These are phyloP conservation scores for Solanum bukasovii DNA, from an alignment of 257 asterid genomes.

Conservation along the genomic window DNA sequence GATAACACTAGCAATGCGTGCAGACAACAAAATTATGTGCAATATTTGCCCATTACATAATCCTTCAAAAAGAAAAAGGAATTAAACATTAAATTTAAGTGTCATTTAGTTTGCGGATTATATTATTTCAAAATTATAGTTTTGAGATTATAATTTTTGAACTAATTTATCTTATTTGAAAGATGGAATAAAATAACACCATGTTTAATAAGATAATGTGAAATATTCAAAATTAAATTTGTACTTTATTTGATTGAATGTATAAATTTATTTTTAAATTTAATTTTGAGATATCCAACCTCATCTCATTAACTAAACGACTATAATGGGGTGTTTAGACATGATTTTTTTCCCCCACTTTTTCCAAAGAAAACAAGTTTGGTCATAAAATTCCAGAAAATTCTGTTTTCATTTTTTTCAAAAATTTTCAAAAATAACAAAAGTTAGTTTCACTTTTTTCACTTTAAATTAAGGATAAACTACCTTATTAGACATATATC, in stretches of 20 bases:
- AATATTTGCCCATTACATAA: slow-evolving; percentile 12
- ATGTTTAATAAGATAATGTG: background rate
- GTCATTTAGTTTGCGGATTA: background rate
- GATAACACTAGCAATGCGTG: slow-evolving; percentile 40
- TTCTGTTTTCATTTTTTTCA: no score
- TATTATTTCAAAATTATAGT: background rate
- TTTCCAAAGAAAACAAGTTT: no score
- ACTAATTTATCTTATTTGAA: background rate
- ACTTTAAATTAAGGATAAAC: no score
- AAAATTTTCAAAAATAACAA: no score
- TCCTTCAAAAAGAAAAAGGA: background rate
- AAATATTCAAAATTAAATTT: background rate
- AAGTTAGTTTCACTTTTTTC: no score
- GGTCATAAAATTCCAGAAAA: no score
- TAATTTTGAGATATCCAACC: background rate
- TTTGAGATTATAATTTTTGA: background rate
- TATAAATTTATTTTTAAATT: background rate
- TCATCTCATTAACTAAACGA: background rate
- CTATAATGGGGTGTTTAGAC: no score
- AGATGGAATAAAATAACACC: background rate
- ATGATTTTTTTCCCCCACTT: no score
- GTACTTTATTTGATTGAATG: background rate
- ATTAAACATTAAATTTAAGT: background rate
- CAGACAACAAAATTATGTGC: slow-evolving; percentile 49
- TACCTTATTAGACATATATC: no score